phyloP scores from a whole-genome alignment of 805 yeast species.

The Sugiyamaella boreocaroliniensis region DNA sequence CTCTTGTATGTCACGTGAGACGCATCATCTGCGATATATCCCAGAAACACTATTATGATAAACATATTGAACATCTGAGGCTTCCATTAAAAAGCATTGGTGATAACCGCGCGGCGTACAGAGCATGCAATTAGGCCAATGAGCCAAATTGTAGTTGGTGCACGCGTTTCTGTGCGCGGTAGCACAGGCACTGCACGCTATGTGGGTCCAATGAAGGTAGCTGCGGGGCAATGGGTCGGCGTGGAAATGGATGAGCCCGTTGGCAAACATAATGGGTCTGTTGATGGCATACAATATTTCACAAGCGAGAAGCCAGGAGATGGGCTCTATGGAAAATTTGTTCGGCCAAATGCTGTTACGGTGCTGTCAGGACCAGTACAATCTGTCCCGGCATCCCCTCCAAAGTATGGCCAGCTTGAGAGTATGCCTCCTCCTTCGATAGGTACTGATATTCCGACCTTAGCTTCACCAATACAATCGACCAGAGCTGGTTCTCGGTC shows the following conservation, averaged over 20 bases:
- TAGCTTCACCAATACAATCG: neutral
- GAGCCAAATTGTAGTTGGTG: constrained; percentile 11
- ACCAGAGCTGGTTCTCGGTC: neutral
- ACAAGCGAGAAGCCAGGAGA: constrained; percentile 36
- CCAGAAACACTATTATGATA: no score
- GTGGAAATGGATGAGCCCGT: constrained; percentile 74
- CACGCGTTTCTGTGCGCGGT: constrained; percentile 28
- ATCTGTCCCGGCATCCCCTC: neutral
- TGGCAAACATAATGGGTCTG: constrained; percentile 79
- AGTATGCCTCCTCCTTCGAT: neutral
- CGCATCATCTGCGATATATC: no score
- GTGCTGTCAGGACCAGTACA: neutral
- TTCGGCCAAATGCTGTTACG: constrained; percentile 60
- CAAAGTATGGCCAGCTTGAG: neutral
- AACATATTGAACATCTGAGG: no score
- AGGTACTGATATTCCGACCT: neutral
- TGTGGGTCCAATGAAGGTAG: constrained; percentile 56
- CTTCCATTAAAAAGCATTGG: neutral
- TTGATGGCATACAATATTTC: constrained; percentile 57
- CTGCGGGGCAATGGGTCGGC: constrained; percentile 61
- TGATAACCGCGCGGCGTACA: neutral
- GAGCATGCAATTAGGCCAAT: neutral
- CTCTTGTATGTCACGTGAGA: no score
- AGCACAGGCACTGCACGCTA: constrained; percentile 41
- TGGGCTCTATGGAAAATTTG: constrained; percentile 64